phyloP scores from a whole-genome alignment of 208 protist genomes.

The Porcisia hertigi region DNA sequence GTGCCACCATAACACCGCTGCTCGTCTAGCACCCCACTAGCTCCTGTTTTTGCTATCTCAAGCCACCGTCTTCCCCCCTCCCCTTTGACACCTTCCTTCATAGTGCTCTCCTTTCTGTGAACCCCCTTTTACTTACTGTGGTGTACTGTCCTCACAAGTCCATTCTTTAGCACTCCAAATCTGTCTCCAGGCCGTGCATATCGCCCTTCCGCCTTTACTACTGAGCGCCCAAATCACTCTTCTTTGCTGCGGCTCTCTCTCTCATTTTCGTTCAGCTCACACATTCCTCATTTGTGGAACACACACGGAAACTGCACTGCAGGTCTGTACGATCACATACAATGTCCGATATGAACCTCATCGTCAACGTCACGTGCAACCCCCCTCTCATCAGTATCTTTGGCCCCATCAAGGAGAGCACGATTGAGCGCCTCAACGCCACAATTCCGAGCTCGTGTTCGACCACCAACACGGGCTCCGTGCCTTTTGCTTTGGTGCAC shows the following conservation, averaged over 20 bases:
- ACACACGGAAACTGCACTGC: neutral
- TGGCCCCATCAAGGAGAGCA: constrained; percentile 90
- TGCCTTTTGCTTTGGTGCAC: constrained; percentile 70
- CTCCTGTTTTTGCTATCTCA: neutral
- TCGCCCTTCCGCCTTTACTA: too few species aligned
- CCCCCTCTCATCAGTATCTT: constrained; percentile 87
- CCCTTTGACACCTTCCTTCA: too few species aligned
- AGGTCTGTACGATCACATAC: neutral
- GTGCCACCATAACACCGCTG: neutral
- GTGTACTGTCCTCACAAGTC: too few species aligned
- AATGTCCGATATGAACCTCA: constrained; percentile 85
- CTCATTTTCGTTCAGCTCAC: neutral
- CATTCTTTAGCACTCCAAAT: too few species aligned
- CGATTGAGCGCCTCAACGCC: constrained; percentile 86
- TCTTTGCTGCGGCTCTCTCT: too few species aligned
- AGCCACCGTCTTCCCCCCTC: too few species aligned
- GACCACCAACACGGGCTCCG: constrained; percentile 84
- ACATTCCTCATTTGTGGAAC: neutral
- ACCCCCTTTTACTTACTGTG: too few species aligned
- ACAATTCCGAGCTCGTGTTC: constrained; percentile 80
- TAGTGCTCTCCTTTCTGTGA: too few species aligned
- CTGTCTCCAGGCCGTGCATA: too few species aligned
- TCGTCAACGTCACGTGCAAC: constrained; percentile 92
- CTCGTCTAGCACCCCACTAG: neutral
- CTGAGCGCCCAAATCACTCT: too few species aligned